Percentiles rank a stretch among this genome's conserved stretches.
These are phyloP conservation scores for Eucalyptus sp. DNA, from an alignment of 345 rosid genomes.

Conservation along the genomic window DNA sequence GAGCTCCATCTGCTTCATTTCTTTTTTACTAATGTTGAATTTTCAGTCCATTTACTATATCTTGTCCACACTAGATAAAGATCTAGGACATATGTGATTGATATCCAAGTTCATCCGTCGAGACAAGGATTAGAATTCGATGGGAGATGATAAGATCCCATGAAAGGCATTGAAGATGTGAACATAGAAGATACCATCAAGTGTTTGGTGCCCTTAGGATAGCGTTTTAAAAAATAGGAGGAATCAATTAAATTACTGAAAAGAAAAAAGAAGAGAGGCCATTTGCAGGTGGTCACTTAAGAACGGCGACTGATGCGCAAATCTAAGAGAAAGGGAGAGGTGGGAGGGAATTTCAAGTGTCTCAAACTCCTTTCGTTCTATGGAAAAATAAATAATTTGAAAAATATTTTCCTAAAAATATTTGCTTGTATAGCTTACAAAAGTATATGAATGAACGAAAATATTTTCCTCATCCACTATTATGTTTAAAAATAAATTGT, in stretches of 20 bases:
- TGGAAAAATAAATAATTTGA: no score
- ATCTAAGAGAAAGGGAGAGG: not conserved
- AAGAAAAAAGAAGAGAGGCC: not conserved
- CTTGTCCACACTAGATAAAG: not conserved
- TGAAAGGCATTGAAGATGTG: not conserved
- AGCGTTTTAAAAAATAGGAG: not conserved
- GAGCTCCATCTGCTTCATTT: not conserved
- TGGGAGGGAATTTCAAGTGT: not conserved
- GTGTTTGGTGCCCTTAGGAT: not conserved
- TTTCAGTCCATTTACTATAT: not conserved
- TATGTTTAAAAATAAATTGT: no score
- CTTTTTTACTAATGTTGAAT: not conserved
- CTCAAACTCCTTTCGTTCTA: not conserved
- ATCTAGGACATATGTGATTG: not conserved
- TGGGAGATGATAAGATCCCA: not conserved
- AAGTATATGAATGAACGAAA: no score
- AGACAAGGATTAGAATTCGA: not conserved
- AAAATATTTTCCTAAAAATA: no score
- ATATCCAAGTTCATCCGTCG: not conserved
- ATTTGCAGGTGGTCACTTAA: not conserved
- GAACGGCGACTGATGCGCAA: not conserved
- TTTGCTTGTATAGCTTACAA: not conserved
- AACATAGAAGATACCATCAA: not conserved
- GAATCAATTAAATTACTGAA: not conserved
- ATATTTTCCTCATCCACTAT: no score